Conservation (phyloP, 2,329 filamentous ascomycete species). For the Cytospora piceae region DNA sequence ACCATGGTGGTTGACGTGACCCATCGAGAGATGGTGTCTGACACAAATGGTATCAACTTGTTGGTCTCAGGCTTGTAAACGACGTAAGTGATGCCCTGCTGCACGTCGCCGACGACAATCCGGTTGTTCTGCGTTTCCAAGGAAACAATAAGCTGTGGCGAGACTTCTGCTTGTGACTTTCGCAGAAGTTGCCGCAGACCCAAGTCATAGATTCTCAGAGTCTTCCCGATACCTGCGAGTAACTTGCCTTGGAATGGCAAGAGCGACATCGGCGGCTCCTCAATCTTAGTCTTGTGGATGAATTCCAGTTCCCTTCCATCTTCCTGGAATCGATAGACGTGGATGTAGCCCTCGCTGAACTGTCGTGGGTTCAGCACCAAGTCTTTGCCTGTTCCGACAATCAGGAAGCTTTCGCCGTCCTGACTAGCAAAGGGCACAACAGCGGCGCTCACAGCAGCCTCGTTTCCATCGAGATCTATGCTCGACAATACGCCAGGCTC, state of each 20-base stretch:
- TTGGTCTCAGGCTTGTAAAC: constrained; percentile 94
- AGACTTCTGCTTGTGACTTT: constrained; percentile 82
- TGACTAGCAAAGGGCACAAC: constrained; percentile 86
- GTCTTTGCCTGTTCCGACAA: constrained; percentile 93
- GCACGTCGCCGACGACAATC: constrained; percentile 89
- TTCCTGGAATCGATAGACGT: constrained; percentile 88
- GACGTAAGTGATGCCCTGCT: constrained; percentile 88
- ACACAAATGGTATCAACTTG: constrained; percentile 87
- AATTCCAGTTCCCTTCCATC: constrained; percentile 89
- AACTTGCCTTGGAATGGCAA: constrained; percentile 91
- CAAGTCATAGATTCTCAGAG: constrained; percentile 86
- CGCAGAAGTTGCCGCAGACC: constrained; percentile 91
- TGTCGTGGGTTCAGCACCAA: constrained; percentile 78
- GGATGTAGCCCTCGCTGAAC: constrained; percentile 80
- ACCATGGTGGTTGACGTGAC: constrained; percentile 91
- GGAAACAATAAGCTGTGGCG: constrained; percentile 81
- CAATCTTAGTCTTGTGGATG: constrained; percentile 93
- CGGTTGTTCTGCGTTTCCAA: constrained; percentile 89
- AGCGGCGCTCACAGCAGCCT: constrained; percentile 85
- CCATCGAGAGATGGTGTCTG: constrained; percentile 89
- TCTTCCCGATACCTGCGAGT: constrained; percentile 80
- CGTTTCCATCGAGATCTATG: constrained; percentile 84
- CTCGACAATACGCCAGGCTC: constrained; percentile 73
- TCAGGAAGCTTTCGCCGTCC: constrained; percentile 86
- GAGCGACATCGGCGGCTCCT: constrained; percentile 87